Evolutionary conservation across 1,284 basidiomycete species (phyloP).

Genomic region (Marasmius fiardii): DNA sequence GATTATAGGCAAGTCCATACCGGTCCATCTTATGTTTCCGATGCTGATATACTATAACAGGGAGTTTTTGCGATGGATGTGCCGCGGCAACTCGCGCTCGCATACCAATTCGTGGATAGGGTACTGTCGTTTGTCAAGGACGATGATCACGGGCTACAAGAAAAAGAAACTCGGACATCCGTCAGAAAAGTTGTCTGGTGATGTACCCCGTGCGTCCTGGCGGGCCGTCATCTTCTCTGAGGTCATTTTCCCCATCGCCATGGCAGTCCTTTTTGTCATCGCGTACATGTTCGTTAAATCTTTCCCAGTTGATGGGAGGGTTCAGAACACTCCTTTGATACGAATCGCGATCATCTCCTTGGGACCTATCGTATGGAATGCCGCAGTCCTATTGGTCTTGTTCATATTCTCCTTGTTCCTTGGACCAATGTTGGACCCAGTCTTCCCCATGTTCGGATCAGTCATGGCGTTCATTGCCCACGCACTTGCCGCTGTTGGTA

Average conservation of each 20-base stretch:
- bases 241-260: slow-evolving; percentile 79
- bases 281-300: slow-evolving; percentile 91
- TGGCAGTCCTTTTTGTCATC: slow-evolving; percentile 83
- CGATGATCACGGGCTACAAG: slow-evolving; percentile 97
- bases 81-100: slow-evolving; percentile 91
- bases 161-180: slow-evolving; percentile 93
- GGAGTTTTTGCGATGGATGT: slow-evolving; percentile 98
- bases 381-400: slow-evolving; percentile 78
- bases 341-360: slow-evolving; percentile 92
- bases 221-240: slow-evolving; percentile 86
- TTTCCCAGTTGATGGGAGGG: slow-evolving; percentile 72
- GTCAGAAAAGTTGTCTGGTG: slow-evolving; percentile 91
- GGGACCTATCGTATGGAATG: slow-evolving; percentile 96
- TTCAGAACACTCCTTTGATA: slow-evolving; percentile 75
- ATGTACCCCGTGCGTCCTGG: slow-evolving; percentile 90
- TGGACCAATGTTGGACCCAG: slow-evolving; percentile 86
- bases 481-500: slow-evolving; percentile 74
- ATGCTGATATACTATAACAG: slow-evolving; percentile 30
- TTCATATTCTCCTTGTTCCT: slow-evolving; percentile 93
- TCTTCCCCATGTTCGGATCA: slow-evolving; percentile 85
- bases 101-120: slow-evolving; percentile 98
- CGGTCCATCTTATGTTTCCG: not conserved
- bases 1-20: slow-evolving; percentile 75
- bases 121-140: slow-evolving; percentile 91
- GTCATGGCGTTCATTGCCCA: slow-evolving; percentile 89